Conservation (phyloP, 257 asterid genomes). For the Nicotiana undulata region DNA sequence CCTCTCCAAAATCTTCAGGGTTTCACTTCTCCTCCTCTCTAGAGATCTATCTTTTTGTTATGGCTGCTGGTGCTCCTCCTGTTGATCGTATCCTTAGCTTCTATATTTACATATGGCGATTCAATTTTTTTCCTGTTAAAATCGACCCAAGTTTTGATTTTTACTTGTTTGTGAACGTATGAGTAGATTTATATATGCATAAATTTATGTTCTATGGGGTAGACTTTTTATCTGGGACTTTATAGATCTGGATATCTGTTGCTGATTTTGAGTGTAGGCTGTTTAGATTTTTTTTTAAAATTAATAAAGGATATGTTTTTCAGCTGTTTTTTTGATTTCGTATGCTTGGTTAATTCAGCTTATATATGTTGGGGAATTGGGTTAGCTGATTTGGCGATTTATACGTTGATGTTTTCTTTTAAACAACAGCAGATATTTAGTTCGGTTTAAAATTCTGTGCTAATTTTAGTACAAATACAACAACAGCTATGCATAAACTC, state of each 20-base stretch:
- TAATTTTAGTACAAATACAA: neutral
- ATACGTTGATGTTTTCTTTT: neutral
- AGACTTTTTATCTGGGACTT: neutral
- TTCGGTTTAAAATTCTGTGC: neutral
- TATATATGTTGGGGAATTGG: neutral
- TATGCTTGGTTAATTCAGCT: neutral
- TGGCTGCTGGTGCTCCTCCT: conserved; percentile 50
- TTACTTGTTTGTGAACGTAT: neutral
- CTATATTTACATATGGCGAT: neutral
- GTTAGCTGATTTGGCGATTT: neutral
- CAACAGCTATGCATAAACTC: too few species aligned
- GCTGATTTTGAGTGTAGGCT: neutral
- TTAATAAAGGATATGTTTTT: neutral
- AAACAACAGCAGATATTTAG: neutral
- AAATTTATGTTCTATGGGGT: neutral
- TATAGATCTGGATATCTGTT: conserved; percentile 25
- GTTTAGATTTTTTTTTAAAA: neutral
- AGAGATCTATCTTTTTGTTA: conserved; percentile 16
- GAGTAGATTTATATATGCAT: neutral
- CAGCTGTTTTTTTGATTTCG: neutral
- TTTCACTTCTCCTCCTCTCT: neutral
- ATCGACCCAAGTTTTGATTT: neutral
- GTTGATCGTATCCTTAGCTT: conserved; percentile 54
- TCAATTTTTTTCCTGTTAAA: neutral
- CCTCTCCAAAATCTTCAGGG: neutral